Base-by-base conservation (phyloP, 352 stramenopile genomes). In the Globisporangium heterothallicum region DNA sequence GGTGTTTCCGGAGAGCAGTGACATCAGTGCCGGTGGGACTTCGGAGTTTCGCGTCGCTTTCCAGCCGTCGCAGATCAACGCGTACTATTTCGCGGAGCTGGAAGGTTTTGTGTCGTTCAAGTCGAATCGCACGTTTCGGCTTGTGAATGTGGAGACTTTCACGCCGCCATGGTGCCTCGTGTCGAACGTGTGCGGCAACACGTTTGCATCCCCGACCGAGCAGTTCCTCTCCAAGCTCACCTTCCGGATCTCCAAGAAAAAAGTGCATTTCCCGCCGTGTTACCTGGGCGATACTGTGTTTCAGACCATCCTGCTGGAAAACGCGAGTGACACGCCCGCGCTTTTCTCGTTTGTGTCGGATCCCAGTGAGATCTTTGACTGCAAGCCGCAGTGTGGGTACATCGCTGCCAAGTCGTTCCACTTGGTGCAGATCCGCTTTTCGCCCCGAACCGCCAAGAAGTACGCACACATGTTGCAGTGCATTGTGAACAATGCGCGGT, bases 131-230 rank as follows among this genome's bases (percentile, higher is more conserved):
- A 97, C 86, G 12, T 98, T 98, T 53, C 86, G 92, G 6, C 78
- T 97, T 25, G 92, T 98, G 2, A 95, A 97, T 51, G 85, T 96
- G 42, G 70, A 88, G 30, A 96, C 88, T 16, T 92, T 97, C 38
- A 91, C 86, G 26, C 91, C 92, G 14, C 89, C 93, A 18, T 97
- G 88, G 89, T 93, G 73, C 41, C 36, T 97, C 1, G 63, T 83
- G 5, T 49, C 89, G 13, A 80, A 78, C 22, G 73, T 78, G 2
- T 71, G 72, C 26, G 93, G 91, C 19, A 94, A 97, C 68, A 96
- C 88, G 6, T 98, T 97, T 52, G 42, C 68, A 14, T 87, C 75
- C 13, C 64, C 66, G 0, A 80, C 72, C 4, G 77, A 93, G 36
- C 88, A 97, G 43, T 97, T 97, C 45, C 63, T 97, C 7, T 72